Base-by-base conservation (phyloP, 2,329 filamentous ascomycete genomes). In the Penicillium sp. region DNA sequence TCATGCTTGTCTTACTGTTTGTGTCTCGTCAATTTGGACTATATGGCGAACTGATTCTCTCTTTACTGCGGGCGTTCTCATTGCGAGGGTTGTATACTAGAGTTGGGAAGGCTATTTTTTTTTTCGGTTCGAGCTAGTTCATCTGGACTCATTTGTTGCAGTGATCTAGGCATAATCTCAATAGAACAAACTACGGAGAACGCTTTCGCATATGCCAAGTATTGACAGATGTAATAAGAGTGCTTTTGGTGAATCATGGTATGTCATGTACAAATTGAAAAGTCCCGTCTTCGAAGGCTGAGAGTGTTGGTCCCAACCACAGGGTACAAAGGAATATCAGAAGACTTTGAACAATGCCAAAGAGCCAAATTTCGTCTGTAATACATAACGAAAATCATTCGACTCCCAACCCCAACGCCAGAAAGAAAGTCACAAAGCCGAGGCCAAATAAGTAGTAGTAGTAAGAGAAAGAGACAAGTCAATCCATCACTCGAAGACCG, bases 401-500 rank as follows among this genome's bases (percentile, higher is more conserved):
- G 60, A 65, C 58, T 64, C 61, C 62, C 54, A 62, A 53, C 61
- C 59, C 62, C 58, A 65, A 65, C 62, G 62, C 62, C 62, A 54
- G 56, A 59, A 62, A 42, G 24, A 57, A 51, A 55, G 54, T 41
- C 54, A 51, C 53, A 56, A 50, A 55, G 51, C 43, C 54, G 53
- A 58, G 32, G 51, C 46, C 51, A 54, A 47, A 36, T 14, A 32
- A 40, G 32, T 43, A 27, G 29, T 34, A 48, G 13, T 47, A 45
- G 21, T 18, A 32, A 32, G 31, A 48, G 48, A 50, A 48, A 48
- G 38, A 50, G 39, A 27, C 42, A 50, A 42, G 29, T 46, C 45
- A 48, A 55, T 62, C 47, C 66, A 48, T 58, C 62, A 58, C 55
- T 57, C n/a, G 8, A 40, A n/a, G n/a, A 22, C 62, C 64, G 13